A percentile compares a stretch with the other conserved stretches of the same genome.
These are phyloP conservation scores for Russula emetica DNA, from an alignment of 768 basidiomycete genomes.

Conservation along the genomic window DNA sequence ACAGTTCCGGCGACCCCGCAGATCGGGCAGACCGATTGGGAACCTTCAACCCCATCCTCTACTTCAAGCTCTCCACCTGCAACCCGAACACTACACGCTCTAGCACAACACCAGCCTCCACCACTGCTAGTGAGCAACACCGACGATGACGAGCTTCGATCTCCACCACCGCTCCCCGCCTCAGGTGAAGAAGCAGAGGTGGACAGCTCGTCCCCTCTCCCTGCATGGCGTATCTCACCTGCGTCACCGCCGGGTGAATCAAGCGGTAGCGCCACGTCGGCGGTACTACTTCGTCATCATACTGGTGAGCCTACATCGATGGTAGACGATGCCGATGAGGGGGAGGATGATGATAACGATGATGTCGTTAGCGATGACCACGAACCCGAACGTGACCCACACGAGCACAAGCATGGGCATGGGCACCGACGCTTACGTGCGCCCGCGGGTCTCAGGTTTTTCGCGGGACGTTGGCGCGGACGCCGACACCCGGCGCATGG, in stretches of 20 bases:
- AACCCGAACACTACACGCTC: not conserved
- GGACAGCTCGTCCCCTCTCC: not conserved
- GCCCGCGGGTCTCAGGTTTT: not conserved
- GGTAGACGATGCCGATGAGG: slow-evolving; percentile 1
- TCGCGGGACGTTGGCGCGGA: slow-evolving; percentile 7
- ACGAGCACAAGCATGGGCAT: not conserved
- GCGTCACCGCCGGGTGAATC: not conserved
- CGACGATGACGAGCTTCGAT: not conserved
- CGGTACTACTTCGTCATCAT: not conserved
- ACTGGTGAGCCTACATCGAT: slow-evolving; percentile 1
- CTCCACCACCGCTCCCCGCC: not conserved
- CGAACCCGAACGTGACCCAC: not conserved
- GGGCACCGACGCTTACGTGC: not conserved
- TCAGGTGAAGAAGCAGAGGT: not conserved
- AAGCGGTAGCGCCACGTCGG: not conserved
- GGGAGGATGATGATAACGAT: not conserved
- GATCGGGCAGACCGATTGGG: not conserved
- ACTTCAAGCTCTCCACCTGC: slow-evolving; percentile 8
- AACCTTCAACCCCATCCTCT: slow-evolving; percentile 4
- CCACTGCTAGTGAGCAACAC: not conserved
- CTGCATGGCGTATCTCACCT: slow-evolving; percentile 13
- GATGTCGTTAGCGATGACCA: not conserved
- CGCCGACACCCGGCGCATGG: slow-evolving; percentile 23
- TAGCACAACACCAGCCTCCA: not conserved
- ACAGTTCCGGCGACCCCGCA: slow-evolving; percentile 9